These are phyloP conservation scores for Saccharum hybrid DNA, from an alignment of 202 grass and related monocot genomes.

Conservation along the genomic window DNA sequence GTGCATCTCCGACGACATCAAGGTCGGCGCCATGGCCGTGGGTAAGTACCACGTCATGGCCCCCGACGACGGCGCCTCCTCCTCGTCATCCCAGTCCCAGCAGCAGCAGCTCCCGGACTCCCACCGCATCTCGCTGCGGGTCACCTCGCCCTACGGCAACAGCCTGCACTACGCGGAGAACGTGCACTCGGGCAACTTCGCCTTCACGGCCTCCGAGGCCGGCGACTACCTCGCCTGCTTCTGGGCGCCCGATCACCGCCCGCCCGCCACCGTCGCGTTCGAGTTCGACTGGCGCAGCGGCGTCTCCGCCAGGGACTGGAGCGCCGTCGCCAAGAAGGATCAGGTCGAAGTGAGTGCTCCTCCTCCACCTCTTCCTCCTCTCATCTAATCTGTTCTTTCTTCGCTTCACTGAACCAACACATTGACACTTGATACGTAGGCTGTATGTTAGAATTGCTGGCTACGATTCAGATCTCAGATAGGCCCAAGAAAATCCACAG, in stretches of 20 bases:
- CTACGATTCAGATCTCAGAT: background rate
- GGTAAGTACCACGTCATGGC: constrained; percentile 72
- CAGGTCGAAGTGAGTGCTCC: constrained; percentile 67
- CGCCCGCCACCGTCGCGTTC: constrained; percentile 47
- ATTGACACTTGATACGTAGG: background rate
- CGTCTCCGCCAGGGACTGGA: constrained; percentile 67
- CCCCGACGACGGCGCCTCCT: constrained; percentile 36
- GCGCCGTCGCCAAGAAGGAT: constrained; percentile 69
- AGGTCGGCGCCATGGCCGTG: constrained; percentile 68
- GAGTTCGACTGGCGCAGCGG: constrained; percentile 83
- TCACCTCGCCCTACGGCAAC: constrained; percentile 73
- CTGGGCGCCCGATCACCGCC: constrained; percentile 62
- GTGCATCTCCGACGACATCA: constrained; percentile 88
- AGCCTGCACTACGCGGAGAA: constrained; percentile 67
- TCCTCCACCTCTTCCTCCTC: background rate
- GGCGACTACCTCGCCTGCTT: constrained; percentile 80
- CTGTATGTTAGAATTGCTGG: background rate
- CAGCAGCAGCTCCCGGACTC: constrained; percentile 50
- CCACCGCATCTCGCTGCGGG: constrained; percentile 68
- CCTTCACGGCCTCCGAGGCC: constrained; percentile 67
- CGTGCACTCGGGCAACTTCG: constrained; percentile 73
- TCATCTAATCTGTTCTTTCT: background rate
- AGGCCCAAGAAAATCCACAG: background rate
- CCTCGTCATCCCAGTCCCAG: background rate
- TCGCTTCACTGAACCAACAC: background rate